Base-by-base conservation (phyloP, 352 stramenopile species). In the Phytophthora multivora region DNA sequence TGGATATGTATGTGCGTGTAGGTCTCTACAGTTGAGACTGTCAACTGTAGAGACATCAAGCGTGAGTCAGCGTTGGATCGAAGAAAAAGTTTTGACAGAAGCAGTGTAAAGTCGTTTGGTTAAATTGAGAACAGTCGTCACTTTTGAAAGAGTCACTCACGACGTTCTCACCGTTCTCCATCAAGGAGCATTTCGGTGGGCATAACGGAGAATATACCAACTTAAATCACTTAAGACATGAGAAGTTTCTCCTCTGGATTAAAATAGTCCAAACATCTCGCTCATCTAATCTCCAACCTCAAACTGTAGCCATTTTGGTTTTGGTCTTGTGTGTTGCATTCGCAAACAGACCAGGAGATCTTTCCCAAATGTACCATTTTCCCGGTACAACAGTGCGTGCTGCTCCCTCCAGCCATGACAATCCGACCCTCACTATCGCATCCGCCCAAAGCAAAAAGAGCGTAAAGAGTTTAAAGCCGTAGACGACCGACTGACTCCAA, bases 341-440 rank as follows among this genome's bases (percentile, higher is more conserved):
- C 18, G 5, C 35, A 46, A 56, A 35, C 49, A 46, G 10, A n/a
- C 46, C 46, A 52, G 46, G 50, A 57, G 50, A 57, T 57, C 50
- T 48, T 57, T 57, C 50, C 47, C 4, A 9, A 33, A 10, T 52
- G 52, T 60, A 60, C 52, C 40, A 18, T 3, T 38, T 21, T n/a
- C 2, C 7, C 0, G 43, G 43, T 62, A 54, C 42, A 57, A 21
- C 33, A 41, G 11, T 50, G 51, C 49, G 18, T 31, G 25, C 35
- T n/a, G 5, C 42, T 16, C 28, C 28, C 36, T 12, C 58, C 59
- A 60, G 50, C 52, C 60, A 39, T 39, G 51, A 54, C 48, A n/a
- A 48, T 36, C 39, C 33, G 28, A 30, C 41, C 38, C 49, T 61
- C 63, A 67, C n/a, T 51, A 62, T 50, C 56, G 45, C 51, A 69